phyloP scores from a whole-genome alignment of 139 green algal genomes.

The Volvox reticuliferus region DNA sequence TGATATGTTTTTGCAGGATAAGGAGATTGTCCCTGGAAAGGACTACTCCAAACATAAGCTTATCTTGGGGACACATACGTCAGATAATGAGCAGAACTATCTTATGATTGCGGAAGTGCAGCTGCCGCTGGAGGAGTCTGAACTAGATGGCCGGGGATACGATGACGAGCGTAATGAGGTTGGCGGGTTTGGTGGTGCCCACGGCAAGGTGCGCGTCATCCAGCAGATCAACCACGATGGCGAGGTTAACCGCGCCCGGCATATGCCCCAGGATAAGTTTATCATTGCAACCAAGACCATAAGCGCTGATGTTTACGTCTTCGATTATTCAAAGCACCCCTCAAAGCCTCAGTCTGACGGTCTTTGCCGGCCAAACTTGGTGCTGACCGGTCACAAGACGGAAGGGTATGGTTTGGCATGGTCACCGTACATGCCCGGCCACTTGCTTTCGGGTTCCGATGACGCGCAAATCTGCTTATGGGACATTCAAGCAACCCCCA shows the following conservation, averaged over 20 bases:
- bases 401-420: conserved; percentile 98
- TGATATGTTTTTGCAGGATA: conserved; percentile 55
- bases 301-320: conserved; percentile 91
- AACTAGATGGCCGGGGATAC: conserved; percentile 84
- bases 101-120: conserved; percentile 96
- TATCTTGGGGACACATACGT: conserved; percentile 98
- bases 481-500: conserved; percentile 85
- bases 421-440: conserved; percentile 82
- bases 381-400: conserved; percentile 87
- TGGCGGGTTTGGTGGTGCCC: conserved; percentile 89
- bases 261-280: conserved; percentile 90
- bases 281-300: conserved; percentile 99
- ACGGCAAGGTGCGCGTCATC: conserved; percentile 89
- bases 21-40: conserved; percentile 67
- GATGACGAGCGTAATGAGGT: conserved; percentile 93
- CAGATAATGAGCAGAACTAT: conserved; percentile 98
- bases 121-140: conserved; percentile 94
- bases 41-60: conserved; percentile 95
- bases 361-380: conserved; percentile 90
- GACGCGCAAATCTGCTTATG: conserved; percentile 99
- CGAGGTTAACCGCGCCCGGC: conserved; percentile 96
- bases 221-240: conserved; percentile 99
- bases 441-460: conserved; percentile 96
- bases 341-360: conserved; percentile 88
- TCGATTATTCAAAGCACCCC: conserved; percentile 98